Conservation (phyloP, 1,284 basidiomycete species). For the Xerocomus nothofagi region DNA sequence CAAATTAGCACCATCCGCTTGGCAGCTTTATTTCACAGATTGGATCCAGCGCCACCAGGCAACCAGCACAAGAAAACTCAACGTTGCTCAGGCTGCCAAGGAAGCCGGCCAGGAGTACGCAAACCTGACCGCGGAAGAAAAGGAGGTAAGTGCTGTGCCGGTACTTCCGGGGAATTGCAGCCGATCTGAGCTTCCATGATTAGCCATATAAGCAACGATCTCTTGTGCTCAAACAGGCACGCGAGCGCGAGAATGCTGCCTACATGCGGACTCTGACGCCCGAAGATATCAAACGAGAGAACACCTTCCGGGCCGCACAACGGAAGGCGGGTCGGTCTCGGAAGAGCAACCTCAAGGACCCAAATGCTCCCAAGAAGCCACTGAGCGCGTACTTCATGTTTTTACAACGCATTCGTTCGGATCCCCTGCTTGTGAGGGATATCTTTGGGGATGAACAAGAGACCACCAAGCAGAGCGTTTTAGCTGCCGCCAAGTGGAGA, state of each 20-base stretch:
- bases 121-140: constrained; percentile 73
- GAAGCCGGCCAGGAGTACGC: constrained; percentile 93
- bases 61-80: constrained; percentile 77
- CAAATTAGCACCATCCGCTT: constrained; percentile 91
- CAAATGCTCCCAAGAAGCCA: constrained; percentile 95
- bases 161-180: constrained; percentile 32
- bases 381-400: constrained; percentile 96
- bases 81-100: constrained; percentile 94
- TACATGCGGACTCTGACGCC: constrained; percentile 92
- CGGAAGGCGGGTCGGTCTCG: constrained; percentile 92
- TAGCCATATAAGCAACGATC: constrained; percentile 84
- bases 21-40: constrained; percentile 97
- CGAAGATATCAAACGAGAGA: constrained; percentile 94
- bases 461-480: constrained; percentile 92
- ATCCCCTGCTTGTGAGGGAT: constrained; percentile 67
- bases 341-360: constrained; percentile 95
- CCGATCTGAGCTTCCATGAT: constrained; percentile 30
- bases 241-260: constrained; percentile 77
- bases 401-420: constrained; percentile 82
- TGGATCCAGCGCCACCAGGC: constrained; percentile 91
- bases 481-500: constrained; percentile 92
- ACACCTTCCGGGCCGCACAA: constrained; percentile 87
- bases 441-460: constrained; percentile 93
- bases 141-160: constrained; percentile 58
- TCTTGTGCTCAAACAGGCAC: constrained; percentile 78